Base-by-base conservation (phyloP, 2,329 filamentous ascomycete species). In the Verticillium klebahnii region DNA sequence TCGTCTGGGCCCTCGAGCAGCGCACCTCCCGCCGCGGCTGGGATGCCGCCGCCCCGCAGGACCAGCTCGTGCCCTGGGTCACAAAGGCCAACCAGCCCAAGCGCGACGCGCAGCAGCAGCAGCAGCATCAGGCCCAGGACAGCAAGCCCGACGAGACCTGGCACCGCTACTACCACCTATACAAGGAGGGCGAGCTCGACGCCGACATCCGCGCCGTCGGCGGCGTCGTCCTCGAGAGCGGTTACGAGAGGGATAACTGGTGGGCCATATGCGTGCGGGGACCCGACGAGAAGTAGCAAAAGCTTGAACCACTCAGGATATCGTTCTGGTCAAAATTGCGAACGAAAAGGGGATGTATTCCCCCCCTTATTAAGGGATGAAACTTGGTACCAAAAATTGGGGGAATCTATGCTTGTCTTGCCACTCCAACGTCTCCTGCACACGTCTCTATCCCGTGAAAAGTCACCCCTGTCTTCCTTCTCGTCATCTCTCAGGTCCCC, bases 241-340 rank as follows among this genome's bases (percentile, higher is more conserved):
- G 95, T 37, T 99, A 98, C 76, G 95, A 99, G 73, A 93, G 89
- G 78, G 95, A 98, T 73, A 99, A 99, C 77, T 98, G 95, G 95
- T 99, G 94, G 94, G 92, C 88, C 60, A 88, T 97, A 72, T 78
- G 75, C 61, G 9, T 62, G 55, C 55, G 31, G 12, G 19, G 39
- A 19, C 32, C 17, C 12, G 25, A 29, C 3, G 17, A 5, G 32
- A 37, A 39, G 52, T 34, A 39, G 29, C 29, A 29, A 6, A 58
- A 9, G 5, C 3, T 8, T 23, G 9, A 14, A 17, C n/a, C 3
- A 45, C 7, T 23, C 17, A n/a, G 15, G 17, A n/a, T 8, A n/a
- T 1, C 17, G 5, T 1, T n/a, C 23, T n/a, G 39, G 15, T 9
- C 15, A 45, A 19, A 45, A 19, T 23, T 17, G 8, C 17, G 39